Percentiles rank a stretch among this genome's conserved stretches.
These are phyloP conservation scores for Exserohilum rostratum DNA, from an alignment of 2,329 filamentous ascomycete species.

Conservation along the genomic window DNA sequence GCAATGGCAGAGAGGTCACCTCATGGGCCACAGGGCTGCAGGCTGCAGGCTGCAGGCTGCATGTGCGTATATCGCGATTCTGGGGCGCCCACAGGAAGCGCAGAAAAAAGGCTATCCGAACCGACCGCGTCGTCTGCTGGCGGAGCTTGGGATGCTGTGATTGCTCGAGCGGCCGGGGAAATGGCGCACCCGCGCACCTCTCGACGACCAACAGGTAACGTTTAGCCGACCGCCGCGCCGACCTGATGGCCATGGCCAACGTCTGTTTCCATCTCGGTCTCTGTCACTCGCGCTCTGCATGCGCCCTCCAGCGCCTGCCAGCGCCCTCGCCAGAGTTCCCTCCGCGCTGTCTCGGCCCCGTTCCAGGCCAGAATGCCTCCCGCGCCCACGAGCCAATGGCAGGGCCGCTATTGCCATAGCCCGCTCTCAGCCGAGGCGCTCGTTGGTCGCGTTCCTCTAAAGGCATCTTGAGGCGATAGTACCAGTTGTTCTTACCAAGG, in stretches of 20 bases:
- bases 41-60: no score
- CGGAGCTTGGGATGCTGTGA: constrained; percentile 20
- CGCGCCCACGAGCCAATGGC: constrained; percentile 27
- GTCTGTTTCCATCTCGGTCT: neutral
- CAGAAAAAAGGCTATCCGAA: constrained; percentile 9
- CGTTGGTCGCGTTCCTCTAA: constrained; percentile 21
- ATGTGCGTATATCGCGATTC: no score
- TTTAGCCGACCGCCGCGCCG: constrained; percentile 19
- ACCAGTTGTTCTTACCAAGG: constrained; percentile 16
- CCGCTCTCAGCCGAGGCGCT: constrained; percentile 31
- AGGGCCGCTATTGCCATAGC: constrained; percentile 23
- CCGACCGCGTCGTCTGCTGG: constrained; percentile 6
- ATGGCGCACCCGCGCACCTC: constrained; percentile 23
- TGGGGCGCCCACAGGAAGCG: neutral
- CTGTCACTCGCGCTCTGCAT: neutral
- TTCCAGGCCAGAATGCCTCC: constrained; percentile 7
- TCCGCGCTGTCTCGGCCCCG: neutral
- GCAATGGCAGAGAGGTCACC: no score
- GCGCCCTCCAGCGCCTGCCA: no score
- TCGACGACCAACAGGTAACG: constrained; percentile 22
- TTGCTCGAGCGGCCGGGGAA: constrained; percentile 20
- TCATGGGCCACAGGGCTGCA: no score
- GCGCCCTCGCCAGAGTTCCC: neutral
- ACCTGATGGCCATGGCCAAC: neutral
- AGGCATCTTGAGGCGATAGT: constrained; percentile 25